These are phyloP conservation scores for Tricharina praecox DNA, from an alignment of 495 filamentous ascomycete genomes.

Conservation along the genomic window DNA sequence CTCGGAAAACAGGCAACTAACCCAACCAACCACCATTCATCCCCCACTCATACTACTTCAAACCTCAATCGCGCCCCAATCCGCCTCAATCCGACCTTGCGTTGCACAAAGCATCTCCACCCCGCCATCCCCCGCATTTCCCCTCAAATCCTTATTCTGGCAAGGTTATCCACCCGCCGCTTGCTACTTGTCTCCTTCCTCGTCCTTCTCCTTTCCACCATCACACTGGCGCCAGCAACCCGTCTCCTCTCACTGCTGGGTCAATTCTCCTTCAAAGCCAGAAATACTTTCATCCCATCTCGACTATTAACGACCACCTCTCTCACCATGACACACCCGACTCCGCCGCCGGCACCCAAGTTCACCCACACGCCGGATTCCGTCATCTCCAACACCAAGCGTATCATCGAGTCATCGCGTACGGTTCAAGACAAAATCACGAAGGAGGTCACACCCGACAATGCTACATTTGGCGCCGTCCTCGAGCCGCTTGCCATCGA, in stretches of 20 bases:
- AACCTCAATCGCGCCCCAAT: no score
- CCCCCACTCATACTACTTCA: no score
- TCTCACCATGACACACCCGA: conserved; percentile 44
- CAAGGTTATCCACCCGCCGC: no score
- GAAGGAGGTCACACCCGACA: conserved; percentile 43
- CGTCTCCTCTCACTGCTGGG: conserved; percentile 30
- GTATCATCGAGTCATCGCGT: conserved; percentile 50
- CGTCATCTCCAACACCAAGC: conserved; percentile 59
- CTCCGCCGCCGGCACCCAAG: conserved; percentile 41
- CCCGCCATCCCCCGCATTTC: no score
- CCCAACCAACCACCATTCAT: no score
- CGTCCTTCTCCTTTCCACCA: conserved; percentile 16
- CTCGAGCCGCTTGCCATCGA: conserved; percentile 48
- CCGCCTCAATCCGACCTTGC: no score
- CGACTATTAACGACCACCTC: conserved; percentile 29
- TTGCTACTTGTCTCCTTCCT: conserved; percentile 7
- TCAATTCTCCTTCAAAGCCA: conserved; percentile 24
- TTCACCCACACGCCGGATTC: conserved; percentile 70
- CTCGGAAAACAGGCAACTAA: no score
- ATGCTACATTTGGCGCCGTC: conserved; percentile 50
- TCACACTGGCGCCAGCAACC: conserved; percentile 31
- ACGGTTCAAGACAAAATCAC: conserved; percentile 59
- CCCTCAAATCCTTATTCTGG: no score
- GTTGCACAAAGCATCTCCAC: no score
- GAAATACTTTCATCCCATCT: conserved; percentile 38